These are phyloP conservation scores for Thelonectria rubi DNA, from an alignment of 2,329 filamentous ascomycete species.

Conservation along the genomic window DNA sequence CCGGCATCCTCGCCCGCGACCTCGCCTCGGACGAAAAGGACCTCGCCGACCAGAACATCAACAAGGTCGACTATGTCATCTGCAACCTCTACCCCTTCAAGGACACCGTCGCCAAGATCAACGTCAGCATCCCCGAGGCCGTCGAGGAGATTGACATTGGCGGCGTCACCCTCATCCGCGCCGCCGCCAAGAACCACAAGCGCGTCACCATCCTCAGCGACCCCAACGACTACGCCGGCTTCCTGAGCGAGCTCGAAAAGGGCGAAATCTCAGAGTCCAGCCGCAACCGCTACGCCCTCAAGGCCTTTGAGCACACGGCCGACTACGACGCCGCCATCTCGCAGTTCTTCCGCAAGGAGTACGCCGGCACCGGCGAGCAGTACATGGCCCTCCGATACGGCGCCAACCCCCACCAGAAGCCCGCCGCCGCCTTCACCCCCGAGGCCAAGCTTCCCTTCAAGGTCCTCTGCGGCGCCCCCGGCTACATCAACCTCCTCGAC, in stretches of 20 bases:
- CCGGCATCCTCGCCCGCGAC: slow-evolving; percentile 91
- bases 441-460: slow-evolving; percentile 89
- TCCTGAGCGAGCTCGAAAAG: slow-evolving; percentile 87
- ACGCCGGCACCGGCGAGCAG: slow-evolving; percentile 85
- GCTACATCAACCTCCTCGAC: slow-evolving; percentile 97
- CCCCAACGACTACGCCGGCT: slow-evolving; percentile 91
- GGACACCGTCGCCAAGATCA: slow-evolving; percentile 95
- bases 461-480: slow-evolving; percentile 86
- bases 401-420: slow-evolving; percentile 98
- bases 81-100: slow-evolving; percentile 99
- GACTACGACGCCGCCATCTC: slow-evolving; percentile 96
- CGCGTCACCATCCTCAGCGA: slow-evolving; percentile 96
- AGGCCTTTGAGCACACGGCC: slow-evolving; percentile 98
- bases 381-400: slow-evolving; percentile 91
- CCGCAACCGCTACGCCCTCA: slow-evolving; percentile 90
- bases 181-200: slow-evolving; percentile 96
- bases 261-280: slow-evolving; percentile 87
- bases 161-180: slow-evolving; percentile 93
- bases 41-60: slow-evolving; percentile 91
- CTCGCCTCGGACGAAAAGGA: slow-evolving; percentile 97
- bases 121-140: slow-evolving; percentile 94
- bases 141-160: slow-evolving; percentile 99
- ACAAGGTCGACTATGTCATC: slow-evolving; percentile 94
- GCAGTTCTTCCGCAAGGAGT: slow-evolving; percentile 97
- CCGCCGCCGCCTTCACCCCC: slow-evolving; percentile 82